These are phyloP conservation scores for Angomonas ambiguus DNA, from an alignment of 208 protist species.

Conservation along the genomic window DNA sequence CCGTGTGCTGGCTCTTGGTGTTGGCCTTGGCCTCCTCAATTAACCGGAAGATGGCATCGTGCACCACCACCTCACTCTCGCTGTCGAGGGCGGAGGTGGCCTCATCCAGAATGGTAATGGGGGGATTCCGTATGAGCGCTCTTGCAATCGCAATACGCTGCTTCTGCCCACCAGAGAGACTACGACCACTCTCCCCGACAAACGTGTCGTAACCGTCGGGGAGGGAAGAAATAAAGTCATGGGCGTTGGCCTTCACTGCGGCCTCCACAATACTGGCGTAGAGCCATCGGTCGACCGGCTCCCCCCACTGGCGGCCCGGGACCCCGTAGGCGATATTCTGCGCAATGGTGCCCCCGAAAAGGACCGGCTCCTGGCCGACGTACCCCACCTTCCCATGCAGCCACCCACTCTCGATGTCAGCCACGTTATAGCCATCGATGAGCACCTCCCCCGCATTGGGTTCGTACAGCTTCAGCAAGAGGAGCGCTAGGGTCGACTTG, in stretches of 20 bases:
- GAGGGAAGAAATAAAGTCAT: conserved; percentile 87
- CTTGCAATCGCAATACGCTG: conserved; percentile 94
- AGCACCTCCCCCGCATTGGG: conserved; percentile 49
- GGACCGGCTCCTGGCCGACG: conserved; percentile 83
- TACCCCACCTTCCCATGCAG: conserved; percentile 74
- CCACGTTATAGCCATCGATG: conserved; percentile 58
- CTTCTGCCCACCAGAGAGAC: conserved; percentile 91
- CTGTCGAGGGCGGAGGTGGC: conserved; percentile 89
- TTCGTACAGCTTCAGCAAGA: conserved; percentile 86
- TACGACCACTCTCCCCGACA: conserved; percentile 85
- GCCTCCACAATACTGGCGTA: conserved; percentile 62
- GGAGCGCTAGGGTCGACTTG: conserved; percentile 78
- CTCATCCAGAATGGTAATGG: conserved; percentile 92
- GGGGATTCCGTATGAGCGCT: conserved; percentile 77
- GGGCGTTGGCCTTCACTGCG: conserved; percentile 70
- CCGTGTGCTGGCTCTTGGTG: conserved; percentile 47
- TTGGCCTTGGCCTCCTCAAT: conserved; percentile 60
- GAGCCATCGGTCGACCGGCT: conserved; percentile 70
- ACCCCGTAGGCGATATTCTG: conserved; percentile 89
- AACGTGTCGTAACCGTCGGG: conserved; percentile 88
- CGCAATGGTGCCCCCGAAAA: conserved; percentile 82
- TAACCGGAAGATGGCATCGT: conserved; percentile 74
- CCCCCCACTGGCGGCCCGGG: conserved; percentile 64
- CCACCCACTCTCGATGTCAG: conserved; percentile 61
- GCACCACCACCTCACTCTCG: conserved; percentile 86